A percentile compares a stretch with the other conserved stretches of the same genome.
These are phyloP conservation scores for Beauveria caledonica DNA, from an alignment of 2,329 filamentous ascomycete genomes.

Conservation along the genomic window DNA sequence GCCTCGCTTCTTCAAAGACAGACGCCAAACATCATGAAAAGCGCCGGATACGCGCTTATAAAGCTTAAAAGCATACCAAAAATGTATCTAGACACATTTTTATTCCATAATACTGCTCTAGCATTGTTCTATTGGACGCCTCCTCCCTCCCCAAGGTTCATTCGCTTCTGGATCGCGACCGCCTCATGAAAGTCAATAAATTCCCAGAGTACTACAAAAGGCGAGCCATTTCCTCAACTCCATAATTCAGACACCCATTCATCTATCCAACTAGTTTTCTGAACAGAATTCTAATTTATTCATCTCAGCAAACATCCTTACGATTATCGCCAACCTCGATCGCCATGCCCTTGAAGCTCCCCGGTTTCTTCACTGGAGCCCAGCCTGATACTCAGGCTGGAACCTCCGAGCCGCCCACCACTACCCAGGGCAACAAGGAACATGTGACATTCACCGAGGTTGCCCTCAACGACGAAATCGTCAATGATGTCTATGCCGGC, in stretches of 20 bases:
- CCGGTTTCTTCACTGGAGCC: background rate
- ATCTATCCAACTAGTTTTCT: background rate
- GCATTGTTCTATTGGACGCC: background rate
- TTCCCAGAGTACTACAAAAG: background rate
- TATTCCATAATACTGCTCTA: no score
- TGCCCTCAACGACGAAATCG: background rate
- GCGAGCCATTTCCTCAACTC: background rate
- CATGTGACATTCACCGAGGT: background rate
- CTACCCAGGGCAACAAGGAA: background rate
- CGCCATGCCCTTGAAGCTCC: background rate
- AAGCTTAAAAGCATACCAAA: background rate
- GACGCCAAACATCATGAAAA: background rate
- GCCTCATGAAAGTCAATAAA: background rate
- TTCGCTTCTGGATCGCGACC: constrained; percentile 2
- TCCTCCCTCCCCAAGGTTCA: background rate
- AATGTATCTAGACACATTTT: background rate
- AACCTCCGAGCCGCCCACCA: background rate
- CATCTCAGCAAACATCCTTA: background rate
- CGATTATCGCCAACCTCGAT: background rate
- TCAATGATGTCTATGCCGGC: constrained; percentile 12
- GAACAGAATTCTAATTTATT: background rate
- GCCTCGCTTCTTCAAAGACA: background rate
- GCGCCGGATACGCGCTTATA: background rate
- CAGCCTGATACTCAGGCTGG: background rate
- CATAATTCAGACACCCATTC: background rate